Conservation (phyloP, 1,139 yeast genomes). For the Yamadazyma kanchanaburiensis region DNA sequence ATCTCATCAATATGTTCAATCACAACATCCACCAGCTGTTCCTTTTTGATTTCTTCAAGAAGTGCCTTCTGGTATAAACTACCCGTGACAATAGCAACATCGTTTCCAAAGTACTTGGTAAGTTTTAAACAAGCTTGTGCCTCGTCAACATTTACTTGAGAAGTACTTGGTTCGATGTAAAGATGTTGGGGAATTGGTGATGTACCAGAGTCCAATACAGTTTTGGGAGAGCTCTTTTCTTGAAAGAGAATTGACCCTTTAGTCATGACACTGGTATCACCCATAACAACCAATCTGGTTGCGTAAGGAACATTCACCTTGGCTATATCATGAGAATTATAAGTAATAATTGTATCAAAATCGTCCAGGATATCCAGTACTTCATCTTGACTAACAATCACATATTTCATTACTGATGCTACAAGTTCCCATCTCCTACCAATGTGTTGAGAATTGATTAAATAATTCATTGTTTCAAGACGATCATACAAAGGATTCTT, state of each 20-base stretch:
- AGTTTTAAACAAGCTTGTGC: conserved; percentile 9
- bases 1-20: conserved; percentile 4
- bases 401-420: not conserved
- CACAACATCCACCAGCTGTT: not conserved
- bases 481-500: not conserved
- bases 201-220: not conserved
- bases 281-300: not conserved
- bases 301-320: conserved; percentile 9
- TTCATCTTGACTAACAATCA: not conserved
- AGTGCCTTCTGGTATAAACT: conserved; percentile 12
- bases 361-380: not conserved
- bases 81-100: conserved; percentile 9
- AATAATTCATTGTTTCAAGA: not conserved
- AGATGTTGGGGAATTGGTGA: not conserved
- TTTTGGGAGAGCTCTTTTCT: no score
- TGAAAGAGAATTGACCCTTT: not conserved
- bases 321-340: not conserved
- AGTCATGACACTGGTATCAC: not conserved
- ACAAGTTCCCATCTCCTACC: not conserved
- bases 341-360: not conserved
- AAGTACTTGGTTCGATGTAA: not conserved
- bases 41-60: conserved; percentile 8
- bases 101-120: conserved; percentile 4
- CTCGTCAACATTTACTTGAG: conserved; percentile 10
- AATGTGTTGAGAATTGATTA: no score